Conservation (phyloP, 176 grass and related monocot species). For the Rhynchospora tenuis region DNA sequence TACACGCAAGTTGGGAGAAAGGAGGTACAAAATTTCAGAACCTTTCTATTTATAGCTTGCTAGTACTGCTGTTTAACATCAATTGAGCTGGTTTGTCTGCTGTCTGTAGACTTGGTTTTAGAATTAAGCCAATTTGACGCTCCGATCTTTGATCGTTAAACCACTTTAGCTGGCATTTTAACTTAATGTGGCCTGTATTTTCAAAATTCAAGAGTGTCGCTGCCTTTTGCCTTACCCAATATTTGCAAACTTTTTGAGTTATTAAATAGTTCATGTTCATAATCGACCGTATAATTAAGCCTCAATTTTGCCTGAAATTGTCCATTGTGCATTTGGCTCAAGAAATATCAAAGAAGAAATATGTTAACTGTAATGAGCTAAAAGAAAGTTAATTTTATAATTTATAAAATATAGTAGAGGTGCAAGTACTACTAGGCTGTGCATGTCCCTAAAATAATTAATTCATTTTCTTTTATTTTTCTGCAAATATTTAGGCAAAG, state of each 20-base stretch:
- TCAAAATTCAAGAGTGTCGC: not conserved
- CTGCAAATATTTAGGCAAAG: conserved; percentile 41
- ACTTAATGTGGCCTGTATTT: not conserved
- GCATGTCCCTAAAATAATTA: not conserved
- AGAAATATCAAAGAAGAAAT: not conserved
- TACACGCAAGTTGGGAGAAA: conserved; percentile 79
- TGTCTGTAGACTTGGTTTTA: not conserved
- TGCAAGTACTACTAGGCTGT: not conserved
- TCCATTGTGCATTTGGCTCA: not conserved
- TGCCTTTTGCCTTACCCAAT: not conserved
- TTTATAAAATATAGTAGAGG: not conserved
- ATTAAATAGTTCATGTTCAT: not conserved
- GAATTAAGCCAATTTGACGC: not conserved
- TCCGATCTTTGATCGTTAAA: not conserved
- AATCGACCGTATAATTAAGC: not conserved
- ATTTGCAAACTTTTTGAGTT: not conserved
- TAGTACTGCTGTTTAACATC: not conserved
- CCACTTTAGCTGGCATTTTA: not conserved
- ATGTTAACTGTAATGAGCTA: not conserved
- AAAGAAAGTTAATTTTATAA: not conserved
- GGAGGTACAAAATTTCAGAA: conserved; percentile 40
- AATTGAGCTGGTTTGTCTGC: not conserved
- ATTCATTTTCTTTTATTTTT: not conserved
- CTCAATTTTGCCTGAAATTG: not conserved
- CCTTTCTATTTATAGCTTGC: not conserved